Evolutionary conservation across 768 basidiomycete genomes (phyloP).

Genomic region (Vararia minispora): DNA sequence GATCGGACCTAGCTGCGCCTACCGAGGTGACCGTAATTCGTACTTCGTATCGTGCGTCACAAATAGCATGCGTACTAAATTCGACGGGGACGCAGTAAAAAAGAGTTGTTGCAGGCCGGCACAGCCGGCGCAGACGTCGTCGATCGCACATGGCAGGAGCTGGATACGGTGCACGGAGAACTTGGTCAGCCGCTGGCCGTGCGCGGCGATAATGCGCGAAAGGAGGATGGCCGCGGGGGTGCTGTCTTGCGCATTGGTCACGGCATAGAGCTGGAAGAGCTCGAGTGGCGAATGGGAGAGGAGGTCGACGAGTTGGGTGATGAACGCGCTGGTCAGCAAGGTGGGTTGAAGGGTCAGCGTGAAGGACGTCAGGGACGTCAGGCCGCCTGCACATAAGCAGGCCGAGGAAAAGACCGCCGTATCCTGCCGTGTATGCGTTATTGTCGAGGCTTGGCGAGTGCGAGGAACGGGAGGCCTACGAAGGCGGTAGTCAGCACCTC

Average conservation of each 20-base stretch:
- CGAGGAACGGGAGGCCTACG: constrained; percentile 27
- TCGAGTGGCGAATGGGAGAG: constrained; percentile 41
- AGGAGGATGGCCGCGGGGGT: constrained; percentile 39
- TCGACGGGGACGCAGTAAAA: constrained; percentile 36
- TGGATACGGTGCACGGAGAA: constrained; percentile 59
- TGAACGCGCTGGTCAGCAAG: constrained; percentile 27
- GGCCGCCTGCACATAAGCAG: constrained; percentile 24
- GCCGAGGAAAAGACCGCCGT: constrained; percentile 32
- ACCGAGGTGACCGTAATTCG: background rate
- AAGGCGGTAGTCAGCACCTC: constrained; percentile 54
- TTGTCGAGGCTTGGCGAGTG: constrained; percentile 1
- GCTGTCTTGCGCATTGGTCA: constrained; percentile 28
- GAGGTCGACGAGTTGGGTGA: constrained; percentile 28
- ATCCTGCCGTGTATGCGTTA: constrained; percentile 29
- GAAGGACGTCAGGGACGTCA: constrained; percentile 40
- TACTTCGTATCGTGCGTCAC: background rate
- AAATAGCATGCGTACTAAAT: constrained; percentile 29
- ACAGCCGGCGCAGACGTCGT: constrained; percentile 45
- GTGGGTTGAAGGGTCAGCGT: constrained; percentile 41
- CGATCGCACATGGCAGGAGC: constrained; percentile 37
- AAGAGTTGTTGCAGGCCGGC: constrained; percentile 50
- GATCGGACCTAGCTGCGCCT: constrained; percentile 31
- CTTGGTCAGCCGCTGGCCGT: constrained; percentile 38
- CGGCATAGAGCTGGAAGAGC: constrained; percentile 51
- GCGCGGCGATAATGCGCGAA: constrained; percentile 33